Conservation (phyloP, 352 stramenopile species). For the Phytopythium oedochilum region DNA sequence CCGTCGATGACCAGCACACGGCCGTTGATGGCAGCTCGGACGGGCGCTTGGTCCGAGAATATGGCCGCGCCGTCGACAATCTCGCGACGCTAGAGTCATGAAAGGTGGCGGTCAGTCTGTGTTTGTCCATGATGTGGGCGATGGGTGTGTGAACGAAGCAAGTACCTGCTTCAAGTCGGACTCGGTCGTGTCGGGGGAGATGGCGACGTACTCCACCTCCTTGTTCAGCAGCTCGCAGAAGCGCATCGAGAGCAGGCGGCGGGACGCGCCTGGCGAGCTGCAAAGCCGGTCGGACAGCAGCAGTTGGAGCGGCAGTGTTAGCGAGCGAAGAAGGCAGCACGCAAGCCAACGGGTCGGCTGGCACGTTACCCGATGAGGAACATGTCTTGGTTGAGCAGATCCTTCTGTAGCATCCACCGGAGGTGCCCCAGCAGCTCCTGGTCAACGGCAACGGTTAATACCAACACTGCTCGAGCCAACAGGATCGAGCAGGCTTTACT, state of each 20-base stretch:
- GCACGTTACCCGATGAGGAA: conserved; percentile 74
- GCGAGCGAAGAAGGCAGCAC: background rate
- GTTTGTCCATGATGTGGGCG: background rate
- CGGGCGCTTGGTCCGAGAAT: conserved; percentile 91
- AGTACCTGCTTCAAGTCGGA: conserved; percentile 89
- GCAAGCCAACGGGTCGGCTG: no score
- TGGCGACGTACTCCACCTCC: conserved; percentile 88
- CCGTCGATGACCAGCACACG: conserved; percentile 94
- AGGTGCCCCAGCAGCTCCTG: conserved; percentile 72
- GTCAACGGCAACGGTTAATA: background rate
- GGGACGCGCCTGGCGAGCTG: conserved; percentile 69
- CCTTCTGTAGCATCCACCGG: conserved; percentile 87
- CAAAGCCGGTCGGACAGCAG: background rate
- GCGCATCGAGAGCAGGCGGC: conserved; percentile 69
- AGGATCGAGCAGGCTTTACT: conserved; percentile 10
- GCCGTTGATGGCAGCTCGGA: conserved; percentile 91
- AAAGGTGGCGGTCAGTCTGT: background rate
- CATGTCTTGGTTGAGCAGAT: conserved; percentile 81
- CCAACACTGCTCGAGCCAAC: background rate
- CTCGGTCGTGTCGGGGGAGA: conserved; percentile 94
- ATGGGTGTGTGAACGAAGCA: background rate
- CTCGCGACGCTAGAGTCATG: conserved; percentile 46
- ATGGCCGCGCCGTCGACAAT: conserved; percentile 65
- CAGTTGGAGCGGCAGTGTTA: background rate
- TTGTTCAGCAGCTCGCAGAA: conserved; percentile 85